A percentile compares a stretch with the other conserved stretches of the same genome.
These are phyloP conservation scores for Chimonanthus salicifolius DNA, from an alignment of 164 flowering plant genomes.

Conservation along the genomic window DNA sequence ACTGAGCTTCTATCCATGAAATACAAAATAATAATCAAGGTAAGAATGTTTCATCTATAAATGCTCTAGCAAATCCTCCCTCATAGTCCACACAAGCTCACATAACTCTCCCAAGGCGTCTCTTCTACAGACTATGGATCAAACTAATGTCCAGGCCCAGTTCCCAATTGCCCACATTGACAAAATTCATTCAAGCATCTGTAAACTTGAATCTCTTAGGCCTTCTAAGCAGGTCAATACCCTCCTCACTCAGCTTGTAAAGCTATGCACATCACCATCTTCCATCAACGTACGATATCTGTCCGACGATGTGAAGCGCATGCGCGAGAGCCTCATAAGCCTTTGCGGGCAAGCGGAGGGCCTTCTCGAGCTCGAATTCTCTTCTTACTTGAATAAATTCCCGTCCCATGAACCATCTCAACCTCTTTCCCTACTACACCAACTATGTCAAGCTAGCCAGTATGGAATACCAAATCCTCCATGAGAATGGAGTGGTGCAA, in stretches of 20 bases:
- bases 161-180: conserved; percentile 24
- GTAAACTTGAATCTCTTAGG: conserved; percentile 34
- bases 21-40: background rate
- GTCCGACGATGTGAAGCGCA: conserved; percentile 22
- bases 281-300: conserved; percentile 27
- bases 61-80: background rate
- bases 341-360: conserved; percentile 48
- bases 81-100: background rate
- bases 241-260: conserved; percentile 44
- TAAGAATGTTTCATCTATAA: background rate
- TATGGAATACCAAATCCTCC: conserved; percentile 32
- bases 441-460: conserved; percentile 46
- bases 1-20: background rate
- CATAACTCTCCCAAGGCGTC: conserved; percentile 28
- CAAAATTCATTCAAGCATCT: conserved; percentile 34
- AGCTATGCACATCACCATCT: conserved; percentile 35
- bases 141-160: conserved; percentile 19
- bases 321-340: conserved; percentile 35
- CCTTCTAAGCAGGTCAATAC: conserved; percentile 43
- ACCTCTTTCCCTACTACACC: conserved; percentile 44
- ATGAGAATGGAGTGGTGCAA: conserved; percentile 18
- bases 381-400: conserved; percentile 23
- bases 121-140: conserved; percentile 14
- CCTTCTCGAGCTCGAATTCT: conserved; percentile 40
- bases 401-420: conserved; percentile 37